phyloP scores from a whole-genome alignment of 2,329 filamentous ascomycete genomes.

The Apiospora koreana region DNA sequence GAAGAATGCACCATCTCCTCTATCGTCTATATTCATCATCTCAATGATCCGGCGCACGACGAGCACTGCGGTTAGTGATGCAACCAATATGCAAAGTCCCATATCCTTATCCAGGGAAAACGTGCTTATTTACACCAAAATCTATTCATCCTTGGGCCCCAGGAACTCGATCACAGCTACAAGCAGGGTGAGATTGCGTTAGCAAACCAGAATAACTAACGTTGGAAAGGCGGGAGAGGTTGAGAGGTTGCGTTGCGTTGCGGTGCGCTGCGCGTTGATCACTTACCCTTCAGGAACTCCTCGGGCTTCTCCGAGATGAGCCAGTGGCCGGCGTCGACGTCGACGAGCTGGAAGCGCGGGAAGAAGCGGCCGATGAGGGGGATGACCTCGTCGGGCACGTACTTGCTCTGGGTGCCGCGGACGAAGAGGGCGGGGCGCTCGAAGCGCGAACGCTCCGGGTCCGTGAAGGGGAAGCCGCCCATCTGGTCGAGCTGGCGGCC shows the following conservation, averaged over 20 bases:
- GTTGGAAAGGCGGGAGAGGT: not conserved
- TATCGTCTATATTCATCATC: conserved; percentile 29
- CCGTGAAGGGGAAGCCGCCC: conserved; percentile 85
- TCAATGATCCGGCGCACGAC: conserved; percentile 16
- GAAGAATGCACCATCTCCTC: not conserved
- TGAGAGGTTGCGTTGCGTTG: too few relatives aligned
- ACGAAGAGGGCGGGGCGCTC: conserved; percentile 81
- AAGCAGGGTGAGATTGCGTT: not conserved
- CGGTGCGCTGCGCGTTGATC: too few relatives aligned
- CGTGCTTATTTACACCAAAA: not conserved
- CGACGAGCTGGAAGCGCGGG: conserved; percentile 70
- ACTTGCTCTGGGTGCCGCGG: conserved; percentile 73
- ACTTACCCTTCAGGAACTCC: conserved; percentile 71
- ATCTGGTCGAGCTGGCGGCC: conserved; percentile 69
- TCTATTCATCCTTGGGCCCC: conserved; percentile 44
- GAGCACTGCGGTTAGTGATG: not conserved
- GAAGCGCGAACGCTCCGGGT: conserved; percentile 69
- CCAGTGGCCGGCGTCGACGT: conserved; percentile 84
- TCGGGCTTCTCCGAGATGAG: conserved; percentile 86
- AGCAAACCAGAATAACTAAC: not conserved
- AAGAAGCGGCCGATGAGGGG: conserved; percentile 84
- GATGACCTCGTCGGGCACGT: conserved; percentile 78
- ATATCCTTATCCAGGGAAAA: not conserved
- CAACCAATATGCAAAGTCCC: not conserved
- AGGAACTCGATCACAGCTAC: conserved; percentile 68